Conservation (phyloP, 2,329 filamentous ascomycete genomes). For the Monilinia fructicola region DNA sequence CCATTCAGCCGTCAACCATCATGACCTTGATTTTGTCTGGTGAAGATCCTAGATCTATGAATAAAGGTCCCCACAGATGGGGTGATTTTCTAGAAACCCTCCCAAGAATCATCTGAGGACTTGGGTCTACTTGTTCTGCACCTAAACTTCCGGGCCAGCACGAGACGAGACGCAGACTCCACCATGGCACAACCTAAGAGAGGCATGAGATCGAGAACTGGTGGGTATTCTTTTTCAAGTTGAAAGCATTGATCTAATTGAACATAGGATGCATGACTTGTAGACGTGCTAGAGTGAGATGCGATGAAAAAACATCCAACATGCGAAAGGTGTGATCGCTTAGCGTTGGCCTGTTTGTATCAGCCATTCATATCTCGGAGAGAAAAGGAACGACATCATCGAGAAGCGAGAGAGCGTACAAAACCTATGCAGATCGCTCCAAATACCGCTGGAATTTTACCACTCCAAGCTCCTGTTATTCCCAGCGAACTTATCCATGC, state of each 20-base stretch:
- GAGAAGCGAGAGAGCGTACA: slow-evolving; percentile 1
- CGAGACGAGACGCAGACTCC: background rate
- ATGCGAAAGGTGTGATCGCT: slow-evolving; percentile 7
- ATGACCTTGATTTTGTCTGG: background rate
- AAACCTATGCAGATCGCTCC: background rate
- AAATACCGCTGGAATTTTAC: background rate
- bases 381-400: background rate
- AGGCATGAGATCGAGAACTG: slow-evolving; percentile 2
- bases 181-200: background rate
- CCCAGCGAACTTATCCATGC: background rate
- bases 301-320: slow-evolving; percentile 12
- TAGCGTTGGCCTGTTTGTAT: slow-evolving; percentile 4
- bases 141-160: background rate
- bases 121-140: too few relatives aligned
- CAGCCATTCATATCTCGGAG: background rate
- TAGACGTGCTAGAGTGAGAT: slow-evolving; percentile 18
- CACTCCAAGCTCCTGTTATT: background rate
- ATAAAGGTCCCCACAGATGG: background rate
- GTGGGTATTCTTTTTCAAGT: background rate
- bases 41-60: background rate
- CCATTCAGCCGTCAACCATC: background rate
- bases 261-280: slow-evolving; percentile 17
- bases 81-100: background rate
- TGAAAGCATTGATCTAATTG: background rate
- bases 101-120: background rate